Base-by-base conservation (phyloP, 192 early-diverging fungal species). In the Funneliformis mosseae region DNA sequence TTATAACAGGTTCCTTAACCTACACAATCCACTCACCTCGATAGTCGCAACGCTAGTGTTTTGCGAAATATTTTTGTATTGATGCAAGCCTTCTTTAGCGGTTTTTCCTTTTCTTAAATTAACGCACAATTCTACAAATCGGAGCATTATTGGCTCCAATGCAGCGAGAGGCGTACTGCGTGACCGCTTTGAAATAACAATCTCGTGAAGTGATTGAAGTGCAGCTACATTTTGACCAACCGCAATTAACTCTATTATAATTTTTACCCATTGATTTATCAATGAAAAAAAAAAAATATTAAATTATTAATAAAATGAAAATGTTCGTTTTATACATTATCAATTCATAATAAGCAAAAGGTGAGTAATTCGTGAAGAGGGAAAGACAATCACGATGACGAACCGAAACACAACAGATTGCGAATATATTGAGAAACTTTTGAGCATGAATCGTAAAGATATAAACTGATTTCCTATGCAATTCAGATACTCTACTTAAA, bases 11-110 rank as follows among this genome's bases (percentile, higher is more conserved):
- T 55, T 18, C 21, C 43, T 45, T 45, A 45, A 73, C 11, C 21
- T 27, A 16, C 46, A 16, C 25, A 48, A 42, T 39, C 12, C 12
- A 10, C 28, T 61, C 83, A 95, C 92, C 86, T 94, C 97, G 83
- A 99, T 94, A 11, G 94, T 95, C 23, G 91, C 87, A 60, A 98
- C 94, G 81, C 94, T 95, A 79, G 91, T 94, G 88, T 98, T 96
- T 89, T 99, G 97, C 61, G 96, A 93, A 85, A 97, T 96, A 89
- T 98, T 98, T 88, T 98, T 98, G 90, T 97, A 99, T 88, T 98
- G 96, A 80, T 94, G 94, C 83, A 99, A 90, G 70, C 92, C 97
- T 87, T 99, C 97, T 87, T 97, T 96, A 59, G 95, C 95, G 67
- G 93, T 88, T 90, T 96, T 97, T 72, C 96, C 95, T 83, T 95